phyloP scores from a whole-genome alignment of 2,329 filamentous ascomycete genomes.

The Pyricularia sp. region DNA sequence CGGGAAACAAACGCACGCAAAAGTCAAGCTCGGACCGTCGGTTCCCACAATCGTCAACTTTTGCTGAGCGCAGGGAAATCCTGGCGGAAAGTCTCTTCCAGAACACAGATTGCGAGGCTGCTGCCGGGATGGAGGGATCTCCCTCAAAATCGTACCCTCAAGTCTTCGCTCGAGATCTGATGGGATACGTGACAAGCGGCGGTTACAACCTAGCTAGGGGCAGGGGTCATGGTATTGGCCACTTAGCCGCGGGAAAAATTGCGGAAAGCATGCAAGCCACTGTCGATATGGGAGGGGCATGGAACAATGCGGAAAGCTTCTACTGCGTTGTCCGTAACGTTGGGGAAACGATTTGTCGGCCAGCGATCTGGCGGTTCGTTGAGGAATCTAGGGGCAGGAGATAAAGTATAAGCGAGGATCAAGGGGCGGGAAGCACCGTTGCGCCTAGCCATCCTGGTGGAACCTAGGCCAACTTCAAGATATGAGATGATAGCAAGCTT shows the following conservation, averaged over 20 bases:
- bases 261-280: conserved; percentile 25
- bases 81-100: conserved; percentile 35
- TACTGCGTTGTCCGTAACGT: conserved; percentile 71
- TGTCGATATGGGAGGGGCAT: conserved; percentile 13
- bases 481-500: neutral
- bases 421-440: neutral
- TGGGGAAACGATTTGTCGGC: conserved; percentile 44
- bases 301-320: conserved; percentile 15
- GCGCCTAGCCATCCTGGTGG: neutral
- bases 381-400: neutral
- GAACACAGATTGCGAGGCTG: conserved; percentile 25
- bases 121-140: conserved; percentile 11
- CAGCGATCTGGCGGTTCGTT: conserved; percentile 1
- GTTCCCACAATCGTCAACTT: conserved; percentile 17
- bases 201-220: conserved; percentile 74
- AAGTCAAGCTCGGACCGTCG: conserved; percentile 8
- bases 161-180: conserved; percentile 69
- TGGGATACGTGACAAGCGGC: conserved; percentile 86
- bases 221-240: conserved; percentile 65
- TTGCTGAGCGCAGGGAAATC: conserved; percentile 31
- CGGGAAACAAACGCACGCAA: conserved; percentile 6
- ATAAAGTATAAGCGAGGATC: neutral
- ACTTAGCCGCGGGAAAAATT: conserved; percentile 52
- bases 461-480: neutral
- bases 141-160: conserved; percentile 42